phyloP scores from a whole-genome alignment of 2,329 filamentous ascomycete genomes.

The Penicillium fuscoglaucum region DNA sequence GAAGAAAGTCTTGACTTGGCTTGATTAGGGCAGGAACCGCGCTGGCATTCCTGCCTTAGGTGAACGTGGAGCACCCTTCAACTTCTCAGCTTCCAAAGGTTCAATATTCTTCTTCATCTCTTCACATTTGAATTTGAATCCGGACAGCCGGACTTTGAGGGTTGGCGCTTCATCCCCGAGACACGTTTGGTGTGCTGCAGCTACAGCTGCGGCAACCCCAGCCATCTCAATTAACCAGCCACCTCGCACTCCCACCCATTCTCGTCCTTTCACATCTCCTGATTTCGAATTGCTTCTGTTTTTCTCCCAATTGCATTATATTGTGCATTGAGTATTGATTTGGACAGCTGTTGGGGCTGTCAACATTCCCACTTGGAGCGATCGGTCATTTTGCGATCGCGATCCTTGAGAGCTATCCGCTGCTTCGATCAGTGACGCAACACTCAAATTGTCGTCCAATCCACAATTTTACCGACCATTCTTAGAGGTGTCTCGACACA shows the following conservation, averaged over 20 bases:
- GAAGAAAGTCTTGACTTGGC: not conserved
- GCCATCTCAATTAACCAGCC: conserved; percentile 46
- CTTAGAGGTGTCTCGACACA: conserved; percentile 47
- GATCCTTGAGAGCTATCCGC: conserved; percentile 16
- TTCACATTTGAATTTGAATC: not conserved
- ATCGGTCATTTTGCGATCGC: conserved; percentile 17
- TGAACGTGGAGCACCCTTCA: not conserved
- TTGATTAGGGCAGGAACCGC: not conserved
- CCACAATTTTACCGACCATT: conserved; percentile 25
- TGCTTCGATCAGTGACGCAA: conserved; percentile 19
- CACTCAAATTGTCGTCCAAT: conserved; percentile 39
- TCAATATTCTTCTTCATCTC: not conserved
- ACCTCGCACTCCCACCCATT: conserved; percentile 22
- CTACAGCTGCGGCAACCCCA: conserved; percentile 32
- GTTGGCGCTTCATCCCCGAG: conserved; percentile 15
- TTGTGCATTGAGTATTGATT: conserved; percentile 6
- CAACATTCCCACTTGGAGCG: not conserved
- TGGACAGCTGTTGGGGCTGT: conserved; percentile 7
- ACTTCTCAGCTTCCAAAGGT: not conserved
- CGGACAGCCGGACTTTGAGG: not conserved
- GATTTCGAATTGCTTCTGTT: conserved; percentile 2
- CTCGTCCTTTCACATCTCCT: conserved; percentile 15
- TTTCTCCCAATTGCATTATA: conserved; percentile 7
- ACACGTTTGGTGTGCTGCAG: conserved; percentile 28
- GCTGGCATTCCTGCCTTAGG: not conserved